Evolutionary conservation across 192 early-diverging fungal genomes (phyloP).

Genomic region (Coemansia sp.): DNA sequence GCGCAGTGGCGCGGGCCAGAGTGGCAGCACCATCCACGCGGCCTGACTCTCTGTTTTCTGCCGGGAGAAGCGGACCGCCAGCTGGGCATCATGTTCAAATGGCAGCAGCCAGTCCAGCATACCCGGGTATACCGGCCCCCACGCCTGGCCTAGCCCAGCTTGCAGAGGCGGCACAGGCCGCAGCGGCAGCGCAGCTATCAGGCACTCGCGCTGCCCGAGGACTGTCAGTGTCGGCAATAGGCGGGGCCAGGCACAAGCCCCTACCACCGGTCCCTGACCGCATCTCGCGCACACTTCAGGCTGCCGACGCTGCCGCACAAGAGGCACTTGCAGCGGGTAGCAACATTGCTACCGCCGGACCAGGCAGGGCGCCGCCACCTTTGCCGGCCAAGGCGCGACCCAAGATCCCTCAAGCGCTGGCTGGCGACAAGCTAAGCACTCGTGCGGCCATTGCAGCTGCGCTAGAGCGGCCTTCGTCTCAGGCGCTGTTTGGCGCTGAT

Average conservation of each 20-base stretch:
- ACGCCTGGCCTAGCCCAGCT: conserved; percentile 39
- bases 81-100: not conserved
- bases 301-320: conserved; percentile 15
- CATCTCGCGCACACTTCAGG: conserved; percentile 40
- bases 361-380: conserved; percentile 26
- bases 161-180: conserved; percentile 30
- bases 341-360: not conserved
- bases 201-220: conserved; percentile 7
- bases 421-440: conserved; percentile 26
- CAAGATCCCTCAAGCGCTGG: conserved; percentile 32
- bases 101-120: not conserved
- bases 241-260: conserved; percentile 22
- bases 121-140: not conserved
- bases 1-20: not conserved
- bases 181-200: conserved; percentile 13
- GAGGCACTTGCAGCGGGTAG: not conserved
- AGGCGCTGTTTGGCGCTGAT: conserved; percentile 31
- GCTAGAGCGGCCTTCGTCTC: conserved; percentile 41
- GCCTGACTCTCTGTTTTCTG: conserved; percentile 11
- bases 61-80: not conserved
- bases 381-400: conserved; percentile 45
- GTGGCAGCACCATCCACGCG: not conserved
- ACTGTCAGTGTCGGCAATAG: not conserved
- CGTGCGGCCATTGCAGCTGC: conserved; percentile 32
- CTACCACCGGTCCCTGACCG: conserved; percentile 46